Evolutionary conservation across 495 filamentous ascomycete species (phyloP), one percentile per base, ranked within the genome.

Genomic region (Penicillium chermesinum): DNA sequence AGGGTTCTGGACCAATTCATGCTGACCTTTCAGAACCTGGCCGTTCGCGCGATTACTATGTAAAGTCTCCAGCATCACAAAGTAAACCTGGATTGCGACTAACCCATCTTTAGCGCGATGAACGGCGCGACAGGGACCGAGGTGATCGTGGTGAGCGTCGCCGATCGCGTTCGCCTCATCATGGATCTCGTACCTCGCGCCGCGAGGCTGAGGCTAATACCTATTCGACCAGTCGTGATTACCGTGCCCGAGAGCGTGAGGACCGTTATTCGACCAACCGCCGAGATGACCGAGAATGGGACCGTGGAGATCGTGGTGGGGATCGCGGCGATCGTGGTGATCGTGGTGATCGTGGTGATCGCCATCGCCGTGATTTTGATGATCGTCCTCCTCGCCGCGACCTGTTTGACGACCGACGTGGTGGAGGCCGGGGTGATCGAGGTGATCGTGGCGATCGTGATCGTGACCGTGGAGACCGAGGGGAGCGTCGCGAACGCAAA

Each of bases 221-320:
- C 8, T 96, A 96, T 70, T 91, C 89, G 7, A 87, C 86, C 7
- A 94, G 88, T 63, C 83, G 90, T 41, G 89, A 85, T 71, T 91
- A 93, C 66, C 80, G 90, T 65, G 90, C 91, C 59, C 78, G 90
- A 30, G 90, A 96, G 73, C 84, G 90, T 37, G 90, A 96, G 61
- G 89, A 95, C 46, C 78, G 88, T 54, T 95, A 95, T 60, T 80
- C 82, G 8, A 21, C 16, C 45, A 44, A 38, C 34, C 57, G 57
- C 10, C 38, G 54, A 20, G 80, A 79, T 38, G 81, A 81, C 17
- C 69, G 84, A 18, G 57, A 60, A 25, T 60, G 79, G 55, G 77
- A 82, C 39, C 67, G 84, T 58, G 5, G 5, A 10, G 85, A 88
- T 53, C 74, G 85, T 47, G 82, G 85, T 47, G 82, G 83, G 25